Evolutionary conservation across 2,329 filamentous ascomycete genomes (phyloP).

Genomic region (Phyllosticta citribraziliensis): DNA sequence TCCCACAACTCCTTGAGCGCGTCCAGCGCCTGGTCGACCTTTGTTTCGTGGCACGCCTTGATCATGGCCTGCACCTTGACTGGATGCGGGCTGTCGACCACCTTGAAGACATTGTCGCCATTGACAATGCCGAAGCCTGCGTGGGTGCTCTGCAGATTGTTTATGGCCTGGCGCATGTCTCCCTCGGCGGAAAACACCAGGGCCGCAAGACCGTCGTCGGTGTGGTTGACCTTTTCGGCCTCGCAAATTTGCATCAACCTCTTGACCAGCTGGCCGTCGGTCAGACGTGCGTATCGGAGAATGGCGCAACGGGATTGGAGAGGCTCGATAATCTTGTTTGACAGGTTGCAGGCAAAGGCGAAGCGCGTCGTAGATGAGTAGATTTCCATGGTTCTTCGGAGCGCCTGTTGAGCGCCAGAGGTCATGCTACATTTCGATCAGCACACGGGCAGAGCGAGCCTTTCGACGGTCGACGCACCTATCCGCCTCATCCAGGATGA

Average conservation of each 20-base stretch:
- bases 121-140: conserved; percentile 96
- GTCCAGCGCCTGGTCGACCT: conserved; percentile 79
- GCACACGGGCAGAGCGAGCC: neutral
- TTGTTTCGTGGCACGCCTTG: conserved; percentile 89
- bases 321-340: conserved; percentile 99
- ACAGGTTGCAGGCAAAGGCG: conserved; percentile 96
- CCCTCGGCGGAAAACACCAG: conserved; percentile 95
- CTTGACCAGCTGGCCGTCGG: conserved; percentile 86
- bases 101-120: conserved; percentile 94
- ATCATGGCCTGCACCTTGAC: conserved; percentile 99
- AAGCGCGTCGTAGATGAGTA: conserved; percentile 95
- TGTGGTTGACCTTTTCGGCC: conserved; percentile 81
- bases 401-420: conserved; percentile 85
- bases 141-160: conserved; percentile 88
- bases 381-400: conserved; percentile 96
- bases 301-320: conserved; percentile 95
- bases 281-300: conserved; percentile 82
- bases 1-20: conserved; percentile 85
- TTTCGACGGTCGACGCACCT: conserved; percentile 36
- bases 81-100: conserved; percentile 93
- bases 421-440: conserved; percentile 58
- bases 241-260: conserved; percentile 85
- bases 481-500: conserved; percentile 96
- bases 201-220: conserved; percentile 89
- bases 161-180: conserved; percentile 98